Evolutionary conservation across 2,329 filamentous ascomycete genomes (phyloP).

Genomic region (Alternaria angustiovoidea): DNA sequence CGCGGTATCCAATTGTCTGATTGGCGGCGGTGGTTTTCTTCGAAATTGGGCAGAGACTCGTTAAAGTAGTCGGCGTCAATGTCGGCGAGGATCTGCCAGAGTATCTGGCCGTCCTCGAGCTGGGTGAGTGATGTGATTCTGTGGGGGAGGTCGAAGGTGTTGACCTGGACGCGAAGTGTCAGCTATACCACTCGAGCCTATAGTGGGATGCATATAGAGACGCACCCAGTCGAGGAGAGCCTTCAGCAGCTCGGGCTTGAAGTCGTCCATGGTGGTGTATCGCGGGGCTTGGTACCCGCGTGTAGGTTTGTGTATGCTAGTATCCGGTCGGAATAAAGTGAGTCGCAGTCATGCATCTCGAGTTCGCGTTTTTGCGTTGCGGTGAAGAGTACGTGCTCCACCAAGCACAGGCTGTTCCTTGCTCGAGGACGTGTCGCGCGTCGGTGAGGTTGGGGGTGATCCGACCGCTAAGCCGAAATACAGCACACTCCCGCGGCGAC

Average conservation of each 20-base stretch:
- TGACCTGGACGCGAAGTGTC: slow-evolving; percentile 45
- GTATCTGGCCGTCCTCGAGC: slow-evolving; percentile 56
- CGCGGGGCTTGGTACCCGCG: slow-evolving; percentile 30
- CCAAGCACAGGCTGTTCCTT: slow-evolving; percentile 20
- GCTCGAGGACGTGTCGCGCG: slow-evolving; percentile 21
- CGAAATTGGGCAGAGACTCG: slow-evolving; percentile 55
- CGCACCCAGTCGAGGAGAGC: slow-evolving; percentile 52
- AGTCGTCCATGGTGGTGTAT: slow-evolving; percentile 46
- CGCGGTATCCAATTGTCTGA: slow-evolving; percentile 59
- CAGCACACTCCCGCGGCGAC: slow-evolving; percentile 19
- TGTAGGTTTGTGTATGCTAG: slow-evolving; percentile 20
- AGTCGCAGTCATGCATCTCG: slow-evolving; percentile 42
- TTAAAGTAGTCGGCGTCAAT: slow-evolving; percentile 59
- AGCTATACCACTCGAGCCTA: slow-evolving; percentile 5
- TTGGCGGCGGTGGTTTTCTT: slow-evolving; percentile 54
- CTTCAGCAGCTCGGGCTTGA: slow-evolving; percentile 51
- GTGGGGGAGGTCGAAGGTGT: slow-evolving; percentile 53
- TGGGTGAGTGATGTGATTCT: slow-evolving; percentile 52
- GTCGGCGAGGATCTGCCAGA: slow-evolving; percentile 59
- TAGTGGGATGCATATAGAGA: background rate
- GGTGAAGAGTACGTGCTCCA: slow-evolving; percentile 18
- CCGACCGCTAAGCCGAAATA: slow-evolving; percentile 27
- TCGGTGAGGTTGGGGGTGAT: slow-evolving; percentile 36
- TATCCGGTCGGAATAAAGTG: slow-evolving; percentile 19
- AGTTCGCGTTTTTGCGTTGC: slow-evolving; percentile 25